Conservation (phyloP, 805 yeast genomes). For the Sungouiella thailandica region DNA sequence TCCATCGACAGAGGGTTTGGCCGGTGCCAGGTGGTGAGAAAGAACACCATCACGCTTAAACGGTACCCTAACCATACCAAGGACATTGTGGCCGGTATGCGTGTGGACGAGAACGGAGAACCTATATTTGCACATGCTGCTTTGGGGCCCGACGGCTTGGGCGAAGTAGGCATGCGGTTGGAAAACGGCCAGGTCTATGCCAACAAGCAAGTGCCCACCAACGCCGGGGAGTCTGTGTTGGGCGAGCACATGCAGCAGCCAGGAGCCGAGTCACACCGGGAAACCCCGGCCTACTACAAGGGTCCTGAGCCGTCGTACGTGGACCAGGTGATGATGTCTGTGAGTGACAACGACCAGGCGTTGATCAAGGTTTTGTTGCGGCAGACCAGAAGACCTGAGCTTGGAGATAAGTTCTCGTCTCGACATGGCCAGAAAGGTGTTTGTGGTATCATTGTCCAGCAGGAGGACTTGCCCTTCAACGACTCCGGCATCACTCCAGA, state of each 20-base stretch:
- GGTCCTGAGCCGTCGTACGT: constrained; percentile 95
- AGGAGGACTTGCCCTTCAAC: constrained; percentile 98
- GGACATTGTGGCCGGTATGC: constrained; percentile 88
- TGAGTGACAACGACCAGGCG: constrained; percentile 92
- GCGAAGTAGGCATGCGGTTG: constrained; percentile 89
- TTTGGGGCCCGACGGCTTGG: constrained; percentile 91
- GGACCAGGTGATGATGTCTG: constrained; percentile 97
- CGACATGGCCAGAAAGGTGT: constrained; percentile 99
- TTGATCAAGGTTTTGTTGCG: constrained; percentile 85
- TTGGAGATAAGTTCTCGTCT: constrained; percentile 98
- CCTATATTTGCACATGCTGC: constrained; percentile 85
- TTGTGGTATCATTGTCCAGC: constrained; percentile 96
- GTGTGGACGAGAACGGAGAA: constrained; percentile 73
- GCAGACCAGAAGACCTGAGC: constrained; percentile 95
- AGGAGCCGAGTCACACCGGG: constrained; percentile 64
- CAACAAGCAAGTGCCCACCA: constrained; percentile 87
- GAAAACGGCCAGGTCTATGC: constrained; percentile 92
- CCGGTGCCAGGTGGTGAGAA: constrained; percentile 91
- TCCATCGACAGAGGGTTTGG: constrained; percentile 97
- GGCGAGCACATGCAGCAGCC: constrained; percentile 30
- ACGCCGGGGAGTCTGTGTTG: constrained; percentile 65
- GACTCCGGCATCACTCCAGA: constrained; percentile 97
- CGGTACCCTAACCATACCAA: constrained; percentile 91
- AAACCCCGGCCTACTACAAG: constrained; percentile 85
- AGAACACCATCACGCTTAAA: constrained; percentile 84